A percentile compares a stretch with the other conserved stretches of the same genome.
Conservation (phyloP, 768 basidiomycete genomes). For the Albatrellus ellisii region DNA sequence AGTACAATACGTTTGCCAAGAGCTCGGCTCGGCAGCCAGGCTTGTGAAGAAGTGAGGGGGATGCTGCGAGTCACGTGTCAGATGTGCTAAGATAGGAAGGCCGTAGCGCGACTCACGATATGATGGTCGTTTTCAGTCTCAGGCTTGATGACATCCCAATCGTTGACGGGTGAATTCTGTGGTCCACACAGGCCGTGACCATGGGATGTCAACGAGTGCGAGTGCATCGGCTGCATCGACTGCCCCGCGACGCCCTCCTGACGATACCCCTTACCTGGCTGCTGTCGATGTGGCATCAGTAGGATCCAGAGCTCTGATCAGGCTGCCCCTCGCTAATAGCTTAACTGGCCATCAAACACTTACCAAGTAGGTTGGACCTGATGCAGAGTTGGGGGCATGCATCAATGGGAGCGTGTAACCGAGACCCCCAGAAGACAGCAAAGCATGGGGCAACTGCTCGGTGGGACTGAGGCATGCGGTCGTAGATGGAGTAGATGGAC, state of each 20-base stretch:
- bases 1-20: too few relatives aligned
- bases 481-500: constrained; percentile 7
- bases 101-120: constrained; percentile 13
- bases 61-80: too few relatives aligned
- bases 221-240: neutral
- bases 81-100: too few relatives aligned
- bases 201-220: constrained; percentile 27
- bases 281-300: constrained; percentile 50
- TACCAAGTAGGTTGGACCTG: constrained; percentile 53
- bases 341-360: constrained; percentile 34
- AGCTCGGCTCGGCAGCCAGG: too few relatives aligned
- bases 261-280: constrained; percentile 26
- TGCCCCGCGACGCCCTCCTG: constrained; percentile 4
- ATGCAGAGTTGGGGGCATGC: constrained; percentile 10
- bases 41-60: too few relatives aligned
- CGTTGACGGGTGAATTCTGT: constrained; percentile 11
- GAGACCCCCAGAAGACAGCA: constrained; percentile 6
- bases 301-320: constrained; percentile 36
- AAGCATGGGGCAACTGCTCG: constrained; percentile 6
- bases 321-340: constrained; percentile 20
- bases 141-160: too few relatives aligned
- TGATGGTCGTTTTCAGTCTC: constrained; percentile 15
- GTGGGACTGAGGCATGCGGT: constrained; percentile 11
- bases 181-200: constrained; percentile 30
- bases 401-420: constrained; percentile 9